Base-by-base conservation (phyloP, 495 filamentous ascomycete genomes). In the Amniculicola lignicola region DNA sequence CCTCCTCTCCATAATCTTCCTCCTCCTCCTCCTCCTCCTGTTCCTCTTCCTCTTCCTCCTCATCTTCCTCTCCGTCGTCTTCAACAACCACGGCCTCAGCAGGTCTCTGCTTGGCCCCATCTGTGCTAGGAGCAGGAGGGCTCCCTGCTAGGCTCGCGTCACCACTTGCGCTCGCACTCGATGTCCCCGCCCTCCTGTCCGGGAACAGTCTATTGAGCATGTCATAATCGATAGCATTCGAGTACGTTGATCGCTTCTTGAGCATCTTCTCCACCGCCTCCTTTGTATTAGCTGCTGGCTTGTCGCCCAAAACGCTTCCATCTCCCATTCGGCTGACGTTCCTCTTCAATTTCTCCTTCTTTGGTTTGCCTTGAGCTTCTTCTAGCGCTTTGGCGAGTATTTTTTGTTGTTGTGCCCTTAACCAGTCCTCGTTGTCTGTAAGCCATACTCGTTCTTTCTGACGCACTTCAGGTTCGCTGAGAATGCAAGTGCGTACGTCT, bases 391-490 rank as follows among this genome's bases (percentile, higher is more conserved):
- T 75, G 27, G 84, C 79, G 29, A 89, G 80, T 3, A 79, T 75
- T 69, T 90, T 92, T 41, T 83, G 80, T 67, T 95, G 88, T 68
- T 90, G 81, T 19, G 81, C 77, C 4, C 91, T 86, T 31, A 98
- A 76, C 72, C 88, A 98, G 47, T 92, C 88, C 63, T 89, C 86
- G 70, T 97, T 96, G 60, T 88, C 82, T 54, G 90, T 87, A n/a
- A 90, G 79, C 93, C 93, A 98, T 47, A 97, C 88, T 38, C 78
- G 76, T 68, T 95, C 89, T 65, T 95, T 96, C 58, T 90, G 76
- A 3, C 77, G 76, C 1, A 82, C 75, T 69, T 97, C 92, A 2
- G 74, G 74, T 4, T 80, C 76, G 0, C 75, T 74, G n/a, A 96
- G 79, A 35, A 86, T 67, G 69, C 89, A 95, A 58, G 84, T 81